A percentile compares a stretch with the other conserved stretches of the same genome.
Evolutionary conservation across 371 early-diverging fungal species (phyloP).

Genomic region (Conidiobolus incongruus): DNA sequence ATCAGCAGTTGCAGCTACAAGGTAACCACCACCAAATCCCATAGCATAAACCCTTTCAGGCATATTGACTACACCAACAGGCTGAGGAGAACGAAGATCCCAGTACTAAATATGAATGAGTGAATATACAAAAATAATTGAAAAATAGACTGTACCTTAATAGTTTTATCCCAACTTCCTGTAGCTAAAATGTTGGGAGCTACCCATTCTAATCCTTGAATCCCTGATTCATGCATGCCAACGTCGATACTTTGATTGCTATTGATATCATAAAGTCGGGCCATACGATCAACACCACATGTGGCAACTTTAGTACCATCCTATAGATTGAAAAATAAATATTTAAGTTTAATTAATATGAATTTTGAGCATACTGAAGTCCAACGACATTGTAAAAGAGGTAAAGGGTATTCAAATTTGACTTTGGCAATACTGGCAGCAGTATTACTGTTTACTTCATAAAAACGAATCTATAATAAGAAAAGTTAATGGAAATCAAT

Average conservation of each 20-base stretch:
- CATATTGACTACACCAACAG: conserved; percentile 34
- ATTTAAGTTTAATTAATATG: background rate
- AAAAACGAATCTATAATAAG: conserved; percentile 54
- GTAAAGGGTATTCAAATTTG: conserved; percentile 58
- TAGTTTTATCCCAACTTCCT: conserved; percentile 89
- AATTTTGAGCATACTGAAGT: conserved; percentile 34
- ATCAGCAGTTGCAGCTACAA: conserved; percentile 64
- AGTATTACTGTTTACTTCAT: conserved; percentile 57
- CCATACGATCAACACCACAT: conserved; percentile 48
- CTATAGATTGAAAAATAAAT: no score
- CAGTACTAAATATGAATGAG: conserved; percentile 29
- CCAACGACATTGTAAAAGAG: conserved; percentile 68
- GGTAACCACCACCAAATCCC: conserved; percentile 39
- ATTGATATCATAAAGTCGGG: conserved; percentile 34
- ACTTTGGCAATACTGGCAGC: conserved; percentile 49
- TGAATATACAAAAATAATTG: conserved; percentile 3
- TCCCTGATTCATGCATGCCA: conserved; percentile 45
- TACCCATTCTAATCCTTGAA: conserved; percentile 33
- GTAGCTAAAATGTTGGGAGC: conserved; percentile 43
- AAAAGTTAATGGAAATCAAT: background rate
- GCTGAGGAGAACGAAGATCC: conserved; percentile 45
- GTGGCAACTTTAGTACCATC: conserved; percentile 70
- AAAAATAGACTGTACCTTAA: conserved; percentile 17
- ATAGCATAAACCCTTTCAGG: conserved; percentile 64
- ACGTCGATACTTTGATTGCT: conserved; percentile 33